Conservation (phyloP, 2,329 filamentous ascomycete genomes). For the Exophiala spinifera region DNA sequence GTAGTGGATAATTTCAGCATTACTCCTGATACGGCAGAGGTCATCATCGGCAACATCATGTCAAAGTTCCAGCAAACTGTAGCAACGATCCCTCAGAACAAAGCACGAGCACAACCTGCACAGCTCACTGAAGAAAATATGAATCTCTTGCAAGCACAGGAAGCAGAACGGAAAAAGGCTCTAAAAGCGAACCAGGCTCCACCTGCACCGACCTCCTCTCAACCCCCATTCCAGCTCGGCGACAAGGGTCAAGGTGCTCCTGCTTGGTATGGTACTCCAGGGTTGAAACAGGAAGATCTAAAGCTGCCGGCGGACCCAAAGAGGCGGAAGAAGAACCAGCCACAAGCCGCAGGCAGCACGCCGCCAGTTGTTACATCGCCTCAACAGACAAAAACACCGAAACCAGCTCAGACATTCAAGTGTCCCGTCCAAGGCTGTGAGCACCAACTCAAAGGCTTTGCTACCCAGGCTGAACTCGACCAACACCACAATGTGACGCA, state of each 20-base stretch:
- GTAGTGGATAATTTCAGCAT: slow-evolving; percentile 44
- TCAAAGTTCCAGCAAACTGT: slow-evolving; percentile 37
- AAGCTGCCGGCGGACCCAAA: slow-evolving; percentile 55
- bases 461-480: slow-evolving; percentile 53
- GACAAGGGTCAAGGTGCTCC: slow-evolving; percentile 33
- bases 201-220: slow-evolving; percentile 49
- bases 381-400: slow-evolving; percentile 41
- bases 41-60: slow-evolving; percentile 39
- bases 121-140: slow-evolving; percentile 27
- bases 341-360: slow-evolving; percentile 23
- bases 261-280: slow-evolving; percentile 45
- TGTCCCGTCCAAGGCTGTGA: slow-evolving; percentile 55
- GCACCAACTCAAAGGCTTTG: slow-evolving; percentile 53
- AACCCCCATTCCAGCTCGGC: slow-evolving; percentile 57
- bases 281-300: slow-evolving; percentile 56
- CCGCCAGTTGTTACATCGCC: slow-evolving; percentile 32
- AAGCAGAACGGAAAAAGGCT: slow-evolving; percentile 32
- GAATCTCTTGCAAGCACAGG: slow-evolving; percentile 20
- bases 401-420: slow-evolving; percentile 48
- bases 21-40: slow-evolving; percentile 38
- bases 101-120: slow-evolving; percentile 39
- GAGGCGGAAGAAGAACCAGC: slow-evolving; percentile 52
- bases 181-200: slow-evolving; percentile 44
- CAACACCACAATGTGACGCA: slow-evolving; percentile 55
- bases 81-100: slow-evolving; percentile 46